Percentiles rank a stretch among this genome's conserved stretches.
Conservation (phyloP, 1,139 yeast genomes). For the Debaryomyces coudertii region DNA sequence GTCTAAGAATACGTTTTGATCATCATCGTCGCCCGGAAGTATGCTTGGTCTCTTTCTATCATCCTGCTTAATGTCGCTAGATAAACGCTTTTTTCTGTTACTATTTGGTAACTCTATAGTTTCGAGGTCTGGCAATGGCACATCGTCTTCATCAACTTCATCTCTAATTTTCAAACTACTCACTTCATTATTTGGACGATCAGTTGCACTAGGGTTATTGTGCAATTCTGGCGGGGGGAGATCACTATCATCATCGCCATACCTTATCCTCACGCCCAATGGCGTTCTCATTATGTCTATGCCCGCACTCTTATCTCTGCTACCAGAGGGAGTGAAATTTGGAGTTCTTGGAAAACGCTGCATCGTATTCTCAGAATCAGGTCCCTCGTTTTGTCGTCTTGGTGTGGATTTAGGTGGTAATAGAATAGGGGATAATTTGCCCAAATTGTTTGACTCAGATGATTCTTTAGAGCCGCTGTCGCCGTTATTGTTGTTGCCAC, state of each 20-base stretch:
- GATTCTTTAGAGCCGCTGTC: conserved; percentile 15
- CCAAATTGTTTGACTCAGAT: conserved; percentile 20
- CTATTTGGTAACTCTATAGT: conserved; percentile 24
- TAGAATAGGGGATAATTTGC: conserved; percentile 28
- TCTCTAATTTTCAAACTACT: neutral
- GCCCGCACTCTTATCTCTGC: conserved; percentile 17
- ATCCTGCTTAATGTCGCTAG: conserved; percentile 8
- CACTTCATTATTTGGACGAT: conserved; percentile 5
- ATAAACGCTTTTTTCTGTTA: conserved; percentile 11
- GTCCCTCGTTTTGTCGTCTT: conserved; percentile 15
- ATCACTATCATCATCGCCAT: conserved; percentile 39
- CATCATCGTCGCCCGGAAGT: conserved; percentile 17
- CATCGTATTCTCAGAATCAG: conserved; percentile 27
- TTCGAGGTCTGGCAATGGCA: conserved; percentile 28
- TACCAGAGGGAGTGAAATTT: conserved; percentile 26
- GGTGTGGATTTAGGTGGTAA: conserved; percentile 28
- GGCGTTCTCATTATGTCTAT: conserved; percentile 30
- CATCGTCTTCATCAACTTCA: conserved; percentile 22
- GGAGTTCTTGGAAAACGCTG: conserved; percentile 58
- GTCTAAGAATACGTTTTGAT: conserved; percentile 41
- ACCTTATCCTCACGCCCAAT: conserved; percentile 26
- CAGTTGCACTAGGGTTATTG: conserved; percentile 10
- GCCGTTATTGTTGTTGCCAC: conserved; percentile 10
- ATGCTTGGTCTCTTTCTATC: conserved; percentile 15
- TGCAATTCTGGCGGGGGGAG: conserved; percentile 36